These are phyloP conservation scores for Plasmopara halstedii DNA, from an alignment of 352 stramenopile species.

Conservation along the genomic window DNA sequence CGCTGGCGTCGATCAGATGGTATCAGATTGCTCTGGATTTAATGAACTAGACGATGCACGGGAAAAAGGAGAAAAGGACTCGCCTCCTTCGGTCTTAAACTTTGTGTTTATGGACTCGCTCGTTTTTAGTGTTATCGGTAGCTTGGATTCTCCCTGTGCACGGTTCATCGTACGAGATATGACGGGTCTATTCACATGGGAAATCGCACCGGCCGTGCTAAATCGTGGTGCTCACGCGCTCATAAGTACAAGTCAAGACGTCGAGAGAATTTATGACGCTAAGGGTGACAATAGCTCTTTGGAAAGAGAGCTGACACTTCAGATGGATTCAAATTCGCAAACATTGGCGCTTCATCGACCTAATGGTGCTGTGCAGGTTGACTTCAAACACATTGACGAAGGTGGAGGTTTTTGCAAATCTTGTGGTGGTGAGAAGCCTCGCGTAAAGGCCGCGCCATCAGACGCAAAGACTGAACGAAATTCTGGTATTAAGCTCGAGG, in stretches of 20 bases:
- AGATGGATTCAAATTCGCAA: constrained; percentile 29
- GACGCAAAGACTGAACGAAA: constrained; percentile 18
- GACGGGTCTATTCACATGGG: constrained; percentile 81
- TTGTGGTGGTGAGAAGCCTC: constrained; percentile 53
- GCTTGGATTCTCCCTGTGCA: constrained; percentile 62
- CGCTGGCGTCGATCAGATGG: constrained; percentile 76
- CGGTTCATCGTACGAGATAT: constrained; percentile 79
- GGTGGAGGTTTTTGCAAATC: constrained; percentile 31
- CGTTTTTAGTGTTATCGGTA: constrained; percentile 77
- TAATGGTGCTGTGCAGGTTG: constrained; percentile 45
- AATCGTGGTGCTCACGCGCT: constrained; percentile 10
- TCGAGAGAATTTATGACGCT: not conserved
- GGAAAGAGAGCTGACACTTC: constrained; percentile 35
- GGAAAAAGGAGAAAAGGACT: constrained; percentile 23
- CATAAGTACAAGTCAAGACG: not conserved
- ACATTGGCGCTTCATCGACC: constrained; percentile 34
- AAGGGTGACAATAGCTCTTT: constrained; percentile 5
- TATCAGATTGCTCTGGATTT: constrained; percentile 73
- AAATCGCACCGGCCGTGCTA: constrained; percentile 47
- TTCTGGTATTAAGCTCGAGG: constrained; percentile 25
- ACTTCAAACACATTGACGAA: constrained; percentile 40
- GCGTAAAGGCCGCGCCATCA: constrained; percentile 13
- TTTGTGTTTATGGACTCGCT: constrained; percentile 88
- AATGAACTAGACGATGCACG: constrained; percentile 30
- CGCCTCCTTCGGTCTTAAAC: constrained; percentile 38